Evolutionary conservation across 768 basidiomycete genomes (phyloP), one percentile per base, ranked within the genome.

Genomic region (Boletus patriciae): DNA sequence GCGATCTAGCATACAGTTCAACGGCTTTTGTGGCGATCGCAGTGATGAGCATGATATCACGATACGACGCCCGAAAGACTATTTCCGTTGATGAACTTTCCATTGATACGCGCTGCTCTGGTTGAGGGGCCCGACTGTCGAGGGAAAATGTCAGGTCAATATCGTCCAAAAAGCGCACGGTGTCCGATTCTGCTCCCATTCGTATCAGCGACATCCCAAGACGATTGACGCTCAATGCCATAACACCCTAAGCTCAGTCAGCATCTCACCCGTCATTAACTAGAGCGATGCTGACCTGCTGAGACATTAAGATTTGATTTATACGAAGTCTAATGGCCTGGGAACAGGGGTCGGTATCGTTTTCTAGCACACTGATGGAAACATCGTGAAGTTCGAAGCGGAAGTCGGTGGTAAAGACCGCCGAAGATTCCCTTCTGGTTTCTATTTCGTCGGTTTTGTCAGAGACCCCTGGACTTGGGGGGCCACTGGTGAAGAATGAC

Each of bases 141-240:
- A 97, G 74, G 10, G 94, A 88, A 43, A 96, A 78, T 0, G 93
- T 90, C 46, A 96, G 66, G 69, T 97, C 92, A 49, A 97, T 78
- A 58, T 98, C 90, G 68, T 99, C 97, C 61, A 99, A 78, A 74
- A 99, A 94, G 45, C 92, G 85, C 48, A 95, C 93, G 46, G 82
- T 86, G 60, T 98, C 95, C 0, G 84, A 78, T 45, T 83, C 78
- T 60, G 81, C 81, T 60, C 91, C 92, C 94, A 99, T 98, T 29
- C 82, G 81, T 57, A 87, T 84, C 31, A 99, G 78, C 3, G 94
- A 97, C 96, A 99, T 98, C 21, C 97, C 97, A 10, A 98, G 79
- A 31, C 81, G 82, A 51, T 80, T 84, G 33, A 98, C 76, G 36
- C 83, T 93, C 53, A 98, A 74, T 2, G 94, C 91, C 58, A 92